Evolutionary conservation across 257 asterid genomes (phyloP).

Genomic region (Leptodermis oblonga): DNA sequence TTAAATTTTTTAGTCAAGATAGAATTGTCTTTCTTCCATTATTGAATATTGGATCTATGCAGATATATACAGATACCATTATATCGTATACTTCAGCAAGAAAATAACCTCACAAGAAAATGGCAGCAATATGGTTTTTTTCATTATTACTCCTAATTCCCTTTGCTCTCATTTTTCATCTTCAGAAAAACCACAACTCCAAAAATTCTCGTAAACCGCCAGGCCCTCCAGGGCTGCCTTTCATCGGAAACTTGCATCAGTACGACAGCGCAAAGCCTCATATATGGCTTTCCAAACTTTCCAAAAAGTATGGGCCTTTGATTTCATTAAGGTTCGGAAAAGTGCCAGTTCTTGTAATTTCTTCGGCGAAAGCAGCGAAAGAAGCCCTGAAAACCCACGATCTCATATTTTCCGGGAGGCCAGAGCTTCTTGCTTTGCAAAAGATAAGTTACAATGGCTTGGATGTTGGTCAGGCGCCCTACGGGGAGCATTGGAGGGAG

Average conservation of each 20-base stretch:
- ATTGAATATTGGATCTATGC: no score
- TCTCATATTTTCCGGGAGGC: not conserved
- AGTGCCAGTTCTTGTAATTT: not conserved
- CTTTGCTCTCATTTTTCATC: not conserved
- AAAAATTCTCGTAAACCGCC: not conserved
- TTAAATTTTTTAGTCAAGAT: no score
- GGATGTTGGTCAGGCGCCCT: not conserved
- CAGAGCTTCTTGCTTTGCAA: not conserved
- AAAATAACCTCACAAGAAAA: no score
- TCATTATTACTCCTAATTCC: no score
- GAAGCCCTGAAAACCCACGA: constrained; percentile 4
- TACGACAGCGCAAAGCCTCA: constrained; percentile 2
- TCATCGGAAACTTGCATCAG: constrained; percentile 10
- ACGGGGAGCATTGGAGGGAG: constrained; percentile 5
- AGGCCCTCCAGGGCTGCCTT: constrained; percentile 3
- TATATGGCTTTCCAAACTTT: not conserved
- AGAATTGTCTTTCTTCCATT: no score
- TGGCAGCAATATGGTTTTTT: no score
- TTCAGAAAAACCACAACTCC: not conserved
- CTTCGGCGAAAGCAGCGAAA: not conserved
- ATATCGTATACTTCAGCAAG: no score
- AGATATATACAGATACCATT: no score
- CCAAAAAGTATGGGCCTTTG: not conserved
- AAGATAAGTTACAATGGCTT: constrained; percentile 9
- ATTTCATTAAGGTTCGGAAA: not conserved